These are phyloP conservation scores for Capronia epimyces DNA, from an alignment of 2,329 filamentous ascomycete genomes.

Conservation along the genomic window DNA sequence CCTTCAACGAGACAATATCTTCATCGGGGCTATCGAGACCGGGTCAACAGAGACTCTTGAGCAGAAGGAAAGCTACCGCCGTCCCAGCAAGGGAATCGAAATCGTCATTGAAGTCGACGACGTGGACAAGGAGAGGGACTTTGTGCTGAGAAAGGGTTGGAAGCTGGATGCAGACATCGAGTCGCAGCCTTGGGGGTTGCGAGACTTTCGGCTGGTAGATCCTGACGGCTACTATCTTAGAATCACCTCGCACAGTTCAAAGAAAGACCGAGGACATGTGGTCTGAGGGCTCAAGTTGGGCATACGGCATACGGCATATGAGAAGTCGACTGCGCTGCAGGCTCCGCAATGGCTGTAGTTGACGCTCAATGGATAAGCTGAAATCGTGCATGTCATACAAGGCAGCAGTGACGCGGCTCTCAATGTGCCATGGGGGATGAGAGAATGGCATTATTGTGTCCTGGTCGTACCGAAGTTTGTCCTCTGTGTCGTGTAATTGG, in stretches of 20 bases:
- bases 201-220: slow-evolving; percentile 20
- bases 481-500: no score
- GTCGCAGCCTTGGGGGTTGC: slow-evolving; percentile 18
- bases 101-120: slow-evolving; percentile 24
- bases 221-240: slow-evolving; percentile 21
- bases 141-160: slow-evolving; percentile 14
- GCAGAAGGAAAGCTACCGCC: slow-evolving; percentile 14
- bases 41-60: slow-evolving; percentile 8
- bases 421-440: background rate
- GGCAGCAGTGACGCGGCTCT: background rate
- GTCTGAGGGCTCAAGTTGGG: background rate
- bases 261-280: slow-evolving; percentile 1
- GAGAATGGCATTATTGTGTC: no score
- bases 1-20: slow-evolving; percentile 17
- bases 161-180: slow-evolving; percentile 17
- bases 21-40: slow-evolving; percentile 19
- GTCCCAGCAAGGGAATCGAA: slow-evolving; percentile 16
- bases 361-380: background rate
- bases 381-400: background rate
- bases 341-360: background rate
- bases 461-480: no score
- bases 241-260: slow-evolving; percentile 15
- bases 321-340: background rate
- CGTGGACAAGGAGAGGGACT: slow-evolving; percentile 16
- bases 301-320: no score